Conservation (phyloP, 495 filamentous ascomycete genomes). For the Penicillium herquei region DNA sequence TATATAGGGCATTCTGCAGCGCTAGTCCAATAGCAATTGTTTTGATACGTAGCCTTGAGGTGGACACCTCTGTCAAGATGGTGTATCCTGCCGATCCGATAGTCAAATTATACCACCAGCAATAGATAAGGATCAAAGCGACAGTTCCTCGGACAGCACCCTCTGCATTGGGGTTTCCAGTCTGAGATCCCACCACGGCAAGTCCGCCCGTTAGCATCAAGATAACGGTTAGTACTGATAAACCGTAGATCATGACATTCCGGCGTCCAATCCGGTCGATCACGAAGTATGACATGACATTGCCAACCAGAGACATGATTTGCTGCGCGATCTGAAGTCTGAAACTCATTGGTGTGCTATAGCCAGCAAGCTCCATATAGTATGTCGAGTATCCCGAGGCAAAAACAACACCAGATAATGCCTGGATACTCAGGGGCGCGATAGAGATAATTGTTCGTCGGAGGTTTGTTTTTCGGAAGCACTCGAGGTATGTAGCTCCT, state of each 20-base stretch:
- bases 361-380: constrained; percentile 31
- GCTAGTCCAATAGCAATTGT: constrained; percentile 31
- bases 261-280: constrained; percentile 30
- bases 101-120: constrained; percentile 28
- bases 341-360: constrained; percentile 25
- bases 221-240: constrained; percentile 20
- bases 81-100: constrained; percentile 35
- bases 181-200: constrained; percentile 18
- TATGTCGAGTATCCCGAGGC: constrained; percentile 30
- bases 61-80: constrained; percentile 24
- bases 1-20: constrained; percentile 25
- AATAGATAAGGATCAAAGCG: constrained; percentile 26
- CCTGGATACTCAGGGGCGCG: constrained; percentile 30
- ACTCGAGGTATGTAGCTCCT: constrained; percentile 33
- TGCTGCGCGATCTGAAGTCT: constrained; percentile 31
- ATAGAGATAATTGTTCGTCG: constrained; percentile 35
- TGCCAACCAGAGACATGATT: constrained; percentile 28
- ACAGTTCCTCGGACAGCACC: constrained; percentile 21
- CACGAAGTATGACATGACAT: constrained; percentile 29
- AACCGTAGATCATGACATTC: constrained; percentile 25
- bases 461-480: constrained; percentile 32
- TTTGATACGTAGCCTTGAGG: constrained; percentile 28
- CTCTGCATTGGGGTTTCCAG: constrained; percentile 6
- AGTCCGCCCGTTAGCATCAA: constrained; percentile 25
- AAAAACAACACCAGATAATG: constrained; percentile 29